Evolutionary conservation across 768 basidiomycete genomes (phyloP).

Genomic region (Macrolepiota albuminosa): DNA sequence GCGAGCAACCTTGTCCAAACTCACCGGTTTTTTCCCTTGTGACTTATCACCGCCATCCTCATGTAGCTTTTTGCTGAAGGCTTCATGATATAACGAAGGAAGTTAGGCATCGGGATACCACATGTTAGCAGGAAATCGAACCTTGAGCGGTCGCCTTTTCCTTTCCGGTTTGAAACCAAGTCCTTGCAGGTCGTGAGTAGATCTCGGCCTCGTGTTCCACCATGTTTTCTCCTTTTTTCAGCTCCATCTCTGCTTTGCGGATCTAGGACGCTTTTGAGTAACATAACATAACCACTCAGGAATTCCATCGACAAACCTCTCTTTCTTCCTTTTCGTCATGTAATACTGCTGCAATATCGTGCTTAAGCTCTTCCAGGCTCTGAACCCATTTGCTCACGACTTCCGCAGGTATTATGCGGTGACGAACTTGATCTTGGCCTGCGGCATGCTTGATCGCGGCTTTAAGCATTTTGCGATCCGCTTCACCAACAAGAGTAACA

Average conservation of each 20-base stretch:
- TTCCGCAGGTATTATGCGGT: conserved; percentile 82
- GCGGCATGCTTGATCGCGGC: conserved; percentile 87
- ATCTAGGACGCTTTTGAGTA: conserved; percentile 41
- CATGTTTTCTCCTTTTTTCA: conserved; percentile 93
- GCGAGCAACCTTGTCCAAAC: conserved; percentile 37
- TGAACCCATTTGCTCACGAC: conserved; percentile 65
- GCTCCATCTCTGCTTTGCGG: conserved; percentile 91
- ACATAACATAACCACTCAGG: conserved; percentile 5
- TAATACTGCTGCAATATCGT: conserved; percentile 74
- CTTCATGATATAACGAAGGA: conserved; percentile 32
- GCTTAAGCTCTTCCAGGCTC: conserved; percentile 65
- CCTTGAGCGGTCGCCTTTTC: conserved; percentile 82
- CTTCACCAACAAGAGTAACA: conserved; percentile 92
- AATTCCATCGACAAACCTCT: conserved; percentile 40
- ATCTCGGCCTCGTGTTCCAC: conserved; percentile 92
- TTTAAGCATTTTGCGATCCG: conserved; percentile 94
- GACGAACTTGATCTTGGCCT: conserved; percentile 76
- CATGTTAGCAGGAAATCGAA: conserved; percentile 24
- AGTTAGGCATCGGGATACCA: conserved; percentile 5
- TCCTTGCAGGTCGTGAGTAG: conserved; percentile 86
- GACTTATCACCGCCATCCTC: conserved; percentile 44
- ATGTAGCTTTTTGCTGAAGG: conserved; percentile 71
- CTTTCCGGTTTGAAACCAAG: conserved; percentile 94
- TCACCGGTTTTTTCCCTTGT: conserved; percentile 32
- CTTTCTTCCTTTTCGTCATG: conserved; percentile 96